Evolutionary conservation across 148 eudicot species (phyloP), one percentile per base, ranked within the genome.

Genomic region (Arctostaphylos glauca): DNA sequence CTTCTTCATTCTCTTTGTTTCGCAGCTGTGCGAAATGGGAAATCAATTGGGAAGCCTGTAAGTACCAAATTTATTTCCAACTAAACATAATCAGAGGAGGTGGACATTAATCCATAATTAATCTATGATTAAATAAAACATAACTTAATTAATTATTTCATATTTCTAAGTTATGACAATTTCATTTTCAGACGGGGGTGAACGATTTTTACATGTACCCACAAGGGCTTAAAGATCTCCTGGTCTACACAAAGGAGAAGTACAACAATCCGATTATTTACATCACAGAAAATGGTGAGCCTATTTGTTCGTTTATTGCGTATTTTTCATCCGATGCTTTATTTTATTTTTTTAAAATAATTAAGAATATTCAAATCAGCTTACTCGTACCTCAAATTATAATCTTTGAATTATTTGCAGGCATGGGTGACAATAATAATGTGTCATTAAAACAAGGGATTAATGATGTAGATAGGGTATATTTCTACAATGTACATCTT

Each of bases 241-340:
- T 84, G 15, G 19, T 84, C 62, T 74, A 84, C 80, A 84, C 83
- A 47, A 84, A 84, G 52, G 46, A 84, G 21, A 80, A 74, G 74
- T 84, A 84, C 78, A 84, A 84, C 18, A 23, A 84, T 62, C 86
- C 86, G 18, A 62, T 19, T 19, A 80, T 84, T 62, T 84, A 84
- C n/a, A 74, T 84, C 50, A 84, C 86, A 10, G 86, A 84, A 38
- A 72, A 67, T 78, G 85, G 85, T 83, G 73, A 72, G 81, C 38
- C 38, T 31, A 31, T 31, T 31, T 31, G 38, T 31, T 31, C 38
- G 38, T 31, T 31, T 31, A 31, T 31, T 13, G 8, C 23, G 4
- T 3, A 59, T 25, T 31, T 23, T 25, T 66, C 71, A 23, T 66
- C 12, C 43, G 31, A 2, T n/a, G 53, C 9, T 1, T 50, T 50